phyloP scores from a whole-genome alignment of 1,139 yeast species.

The Blastobotrys ciferrii region DNA sequence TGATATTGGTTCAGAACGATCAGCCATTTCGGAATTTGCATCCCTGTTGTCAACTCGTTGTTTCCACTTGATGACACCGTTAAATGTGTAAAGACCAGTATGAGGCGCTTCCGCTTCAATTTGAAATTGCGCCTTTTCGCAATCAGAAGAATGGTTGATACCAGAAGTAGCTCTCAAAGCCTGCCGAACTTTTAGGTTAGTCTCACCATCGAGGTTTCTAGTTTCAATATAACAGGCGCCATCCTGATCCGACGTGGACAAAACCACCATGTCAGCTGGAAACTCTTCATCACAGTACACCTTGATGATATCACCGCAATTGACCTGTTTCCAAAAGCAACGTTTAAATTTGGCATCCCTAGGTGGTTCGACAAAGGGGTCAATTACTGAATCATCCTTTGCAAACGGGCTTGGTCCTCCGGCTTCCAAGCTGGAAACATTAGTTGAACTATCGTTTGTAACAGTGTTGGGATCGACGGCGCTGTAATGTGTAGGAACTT shows the following conservation, averaged over 20 bases:
- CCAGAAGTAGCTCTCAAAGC: constrained; percentile 67
- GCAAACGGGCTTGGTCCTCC: not conserved
- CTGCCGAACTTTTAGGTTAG: constrained; percentile 78
- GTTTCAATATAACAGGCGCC: constrained; percentile 93
- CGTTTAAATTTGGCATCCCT: constrained; percentile 11
- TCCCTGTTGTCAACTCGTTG: constrained; percentile 20
- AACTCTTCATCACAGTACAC: constrained; percentile 83
- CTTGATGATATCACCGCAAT: constrained; percentile 83
- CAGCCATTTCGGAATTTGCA: constrained; percentile 13
- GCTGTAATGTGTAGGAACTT: not conserved
- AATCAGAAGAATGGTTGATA: constrained; percentile 63
- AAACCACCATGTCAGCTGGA: constrained; percentile 77
- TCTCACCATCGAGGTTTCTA: constrained; percentile 92
- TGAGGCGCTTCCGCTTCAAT: constrained; percentile 83
- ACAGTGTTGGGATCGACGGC: not conserved
- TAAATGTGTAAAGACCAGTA: constrained; percentile 74
- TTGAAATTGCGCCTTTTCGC: constrained; percentile 70
- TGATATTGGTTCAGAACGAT: constrained; percentile 58
- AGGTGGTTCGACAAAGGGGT: not conserved
- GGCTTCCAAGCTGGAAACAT: not conserved
- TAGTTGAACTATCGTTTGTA: not conserved
- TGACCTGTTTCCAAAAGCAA: constrained; percentile 2
- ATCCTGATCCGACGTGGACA: constrained; percentile 77
- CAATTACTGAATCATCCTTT: not conserved
- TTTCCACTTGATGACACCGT: constrained; percentile 65